Base-by-base conservation (phyloP, 139 green algal species). In the Deuterostichococcus epilithicus region DNA sequence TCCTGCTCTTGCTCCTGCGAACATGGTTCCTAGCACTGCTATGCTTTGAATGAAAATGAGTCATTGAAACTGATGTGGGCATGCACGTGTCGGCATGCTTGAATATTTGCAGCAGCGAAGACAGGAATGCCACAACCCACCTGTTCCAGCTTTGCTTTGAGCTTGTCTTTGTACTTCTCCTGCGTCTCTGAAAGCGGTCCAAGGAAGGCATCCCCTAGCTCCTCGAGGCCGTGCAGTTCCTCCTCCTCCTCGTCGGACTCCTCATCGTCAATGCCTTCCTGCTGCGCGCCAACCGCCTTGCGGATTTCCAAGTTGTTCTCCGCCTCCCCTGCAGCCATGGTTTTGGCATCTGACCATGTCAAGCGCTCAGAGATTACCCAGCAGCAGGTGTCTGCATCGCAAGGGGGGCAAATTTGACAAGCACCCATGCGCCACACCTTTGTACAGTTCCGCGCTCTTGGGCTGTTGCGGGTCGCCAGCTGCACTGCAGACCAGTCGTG, bases 71-170 rank as follows among this genome's bases (percentile, higher is more conserved):
- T 60, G 45, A 60, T 60, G 13, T 13, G 15, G 18, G 18, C 15
- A 13, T 60, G 45, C 45, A 60, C 15, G 15, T 18, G 13, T 13
- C 18, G 45, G 13, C 45, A 60, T 13, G 45, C 45, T 13, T n/a
- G 4, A n/a, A 68, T n/a, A 5, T 39, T 5, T 15, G 34, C 32
- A 3, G 1, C 79, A 18, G 13, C 10, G 10, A 52, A 52, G 42
- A 52, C 42, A 52, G 13, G 42, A 52, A 52, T 23, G 42, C 10
- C 42, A 13, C 42, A 52, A 20, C 52, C 18, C 45, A 91, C 85
- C 85, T 89, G 44, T 78, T 77, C 68, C 33, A 97, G 83, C 75
- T 92, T 92, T 15, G 81, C 44, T 79, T 92, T 94, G 70, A 97
- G 79, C 68, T 90, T 94, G 32, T 91, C 89, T 52, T 85, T 88